Evolutionary conservation across 768 basidiomycete species (phyloP).

Genomic region (Pleurotus cornucopiae): DNA sequence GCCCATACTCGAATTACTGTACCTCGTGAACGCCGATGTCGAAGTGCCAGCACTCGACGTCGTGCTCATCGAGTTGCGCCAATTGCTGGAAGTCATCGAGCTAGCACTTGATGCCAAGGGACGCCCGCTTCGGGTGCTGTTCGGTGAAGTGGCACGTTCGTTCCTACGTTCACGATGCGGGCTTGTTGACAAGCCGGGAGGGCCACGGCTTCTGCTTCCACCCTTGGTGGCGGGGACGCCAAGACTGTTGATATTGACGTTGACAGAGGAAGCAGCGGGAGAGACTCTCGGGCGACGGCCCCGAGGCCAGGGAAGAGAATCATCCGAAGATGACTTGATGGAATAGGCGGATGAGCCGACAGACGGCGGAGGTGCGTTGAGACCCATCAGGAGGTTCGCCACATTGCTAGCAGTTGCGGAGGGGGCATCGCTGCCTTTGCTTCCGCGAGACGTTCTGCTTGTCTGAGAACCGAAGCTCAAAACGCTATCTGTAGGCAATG

Average conservation of each 20-base stretch:
- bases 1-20: slow-evolving; percentile 69
- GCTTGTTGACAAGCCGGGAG: slow-evolving; percentile 19
- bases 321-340: slow-evolving; percentile 30
- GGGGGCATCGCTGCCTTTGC: slow-evolving; percentile 25
- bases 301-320: slow-evolving; percentile 42
- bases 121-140: slow-evolving; percentile 50
- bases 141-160: slow-evolving; percentile 54
- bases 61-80: slow-evolving; percentile 76
- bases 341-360: slow-evolving; percentile 17
- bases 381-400: slow-evolving; percentile 67
- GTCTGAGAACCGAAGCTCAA: slow-evolving; percentile 7
- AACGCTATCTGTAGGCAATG: slow-evolving; percentile 1
- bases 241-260: slow-evolving; percentile 9
- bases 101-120: slow-evolving; percentile 54
- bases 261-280: slow-evolving; percentile 14
- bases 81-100: slow-evolving; percentile 64
- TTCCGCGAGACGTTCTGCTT: slow-evolving; percentile 1
- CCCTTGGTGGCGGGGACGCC: slow-evolving; percentile 7
- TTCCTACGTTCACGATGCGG: slow-evolving; percentile 26
- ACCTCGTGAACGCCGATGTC: slow-evolving; percentile 71
- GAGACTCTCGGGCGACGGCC: slow-evolving; percentile 35
- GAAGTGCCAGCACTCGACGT: slow-evolving; percentile 66
- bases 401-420: slow-evolving; percentile 78
- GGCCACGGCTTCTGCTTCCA: slow-evolving; percentile 18
- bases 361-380: slow-evolving; percentile 40